Conservation (phyloP, 148 eudicot species). For the Spergularia marina region DNA sequence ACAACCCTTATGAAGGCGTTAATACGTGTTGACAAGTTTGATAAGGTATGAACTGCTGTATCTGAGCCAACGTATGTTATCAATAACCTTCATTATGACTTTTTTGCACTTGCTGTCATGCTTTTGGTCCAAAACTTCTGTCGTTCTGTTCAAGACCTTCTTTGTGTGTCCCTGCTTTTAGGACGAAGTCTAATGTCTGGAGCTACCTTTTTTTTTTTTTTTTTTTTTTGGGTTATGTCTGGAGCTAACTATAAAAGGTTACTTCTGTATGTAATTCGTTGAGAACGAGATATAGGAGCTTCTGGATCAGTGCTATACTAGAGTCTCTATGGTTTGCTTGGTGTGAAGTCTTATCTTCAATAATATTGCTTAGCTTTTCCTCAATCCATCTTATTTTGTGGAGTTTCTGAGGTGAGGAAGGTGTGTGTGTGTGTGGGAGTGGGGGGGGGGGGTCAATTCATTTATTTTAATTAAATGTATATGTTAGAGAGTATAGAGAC, state of each 20-base stretch:
- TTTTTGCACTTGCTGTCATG: too few relatives aligned
- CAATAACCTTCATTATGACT: too few relatives aligned
- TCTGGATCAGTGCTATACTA: background rate
- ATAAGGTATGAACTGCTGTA: constrained; percentile 45
- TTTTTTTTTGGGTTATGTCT: background rate
- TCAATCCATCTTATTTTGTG: background rate
- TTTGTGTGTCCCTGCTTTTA: too few relatives aligned
- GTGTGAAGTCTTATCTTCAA: background rate
- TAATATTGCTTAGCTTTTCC: background rate
- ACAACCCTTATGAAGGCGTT: constrained; percentile 94
- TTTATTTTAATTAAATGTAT: too few relatives aligned
- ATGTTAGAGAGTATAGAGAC: too few relatives aligned
- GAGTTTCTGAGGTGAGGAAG: background rate
- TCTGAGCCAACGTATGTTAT: background rate
- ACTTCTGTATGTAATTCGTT: background rate
- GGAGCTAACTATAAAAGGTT: background rate
- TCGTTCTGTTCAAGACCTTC: too few relatives aligned
- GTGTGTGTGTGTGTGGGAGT: background rate
- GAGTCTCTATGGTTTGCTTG: background rate
- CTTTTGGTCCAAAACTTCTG: too few relatives aligned
- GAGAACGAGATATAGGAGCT: background rate
- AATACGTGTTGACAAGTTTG: constrained; percentile 80
- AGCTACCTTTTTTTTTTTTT: background rate
- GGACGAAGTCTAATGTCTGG: too few relatives aligned
- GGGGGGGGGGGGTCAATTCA: too few relatives aligned